Base-by-base conservation (phyloP, 2,329 filamentous ascomycete genomes). In the Nemania abortiva region DNA sequence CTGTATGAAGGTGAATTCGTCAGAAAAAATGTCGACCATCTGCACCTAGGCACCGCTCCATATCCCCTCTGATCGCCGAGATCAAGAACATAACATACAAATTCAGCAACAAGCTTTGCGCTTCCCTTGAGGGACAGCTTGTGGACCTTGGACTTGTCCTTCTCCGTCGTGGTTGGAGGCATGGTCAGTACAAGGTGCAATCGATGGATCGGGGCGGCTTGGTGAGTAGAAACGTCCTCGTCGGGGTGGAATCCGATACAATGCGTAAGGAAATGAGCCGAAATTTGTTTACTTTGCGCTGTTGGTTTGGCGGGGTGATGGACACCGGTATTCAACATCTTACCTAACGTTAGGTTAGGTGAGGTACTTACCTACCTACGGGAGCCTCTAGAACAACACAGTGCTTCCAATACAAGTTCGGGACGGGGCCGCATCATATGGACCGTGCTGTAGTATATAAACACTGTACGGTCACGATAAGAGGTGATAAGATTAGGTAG, bases 71-170 rank as follows among this genome's bases (percentile, higher is more conserved):
- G 20, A n/a, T 9, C 22, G 24, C 57, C 15, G 24, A 22, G 20
- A 20, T 37, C 7, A 27, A 31, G 15, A 27, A 87, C 92, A 81
- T 15, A 27, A 87, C 92, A 81, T 84, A 97, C 94, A 81, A 99
- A 99, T 84, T 99, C 96, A 53, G 95, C 92, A 66, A 98, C 94
- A 45, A 97, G 88, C 82, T 95, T 97, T 47, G 94, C 89, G 75
- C 84, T 88, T 82, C 92, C 93, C 82, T 94, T 95, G 71, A 98
- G 86, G 45, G 95, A 93, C 71, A 99, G 89, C 86, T 97, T 98
- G 85, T 99, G 96, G 70, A 94, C 90, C 83, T 98, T 97, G 74
- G 93, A 93, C 77, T 94, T 94, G 77, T 90, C 88, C 81, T 89
- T 90, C 58, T 86, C 83, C 61, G 71, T 52, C 47, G 72, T 62